These are phyloP conservation scores for Aspergillus japonicus DNA, from an alignment of 2,329 filamentous ascomycete species.

Conservation along the genomic window DNA sequence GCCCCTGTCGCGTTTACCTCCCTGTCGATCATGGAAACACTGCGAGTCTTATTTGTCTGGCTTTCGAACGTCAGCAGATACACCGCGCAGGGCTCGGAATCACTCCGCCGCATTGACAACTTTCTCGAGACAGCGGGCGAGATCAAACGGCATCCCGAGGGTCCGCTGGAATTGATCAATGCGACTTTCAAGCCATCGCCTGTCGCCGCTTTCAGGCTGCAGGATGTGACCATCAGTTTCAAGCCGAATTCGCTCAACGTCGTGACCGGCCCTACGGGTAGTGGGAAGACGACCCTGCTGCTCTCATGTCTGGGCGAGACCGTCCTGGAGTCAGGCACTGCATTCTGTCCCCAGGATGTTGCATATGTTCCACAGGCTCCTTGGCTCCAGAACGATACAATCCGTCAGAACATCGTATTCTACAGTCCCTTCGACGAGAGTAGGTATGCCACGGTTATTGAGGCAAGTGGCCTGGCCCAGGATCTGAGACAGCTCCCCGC, in stretches of 20 bases:
- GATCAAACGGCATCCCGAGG: slow-evolving; percentile 49
- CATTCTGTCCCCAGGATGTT: slow-evolving; percentile 52
- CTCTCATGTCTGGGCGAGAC: slow-evolving; percentile 28
- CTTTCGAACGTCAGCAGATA: slow-evolving; percentile 47
- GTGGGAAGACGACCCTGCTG: slow-evolving; percentile 58
- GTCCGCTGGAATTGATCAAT: slow-evolving; percentile 48
- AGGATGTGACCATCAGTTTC: slow-evolving; percentile 47
- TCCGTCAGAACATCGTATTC: slow-evolving; percentile 65
- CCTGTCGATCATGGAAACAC: slow-evolving; percentile 53
- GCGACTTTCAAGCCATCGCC: slow-evolving; percentile 54
- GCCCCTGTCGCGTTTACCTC: slow-evolving; percentile 61
- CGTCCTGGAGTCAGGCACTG: slow-evolving; percentile 23
- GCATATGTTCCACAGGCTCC: slow-evolving; percentile 61
- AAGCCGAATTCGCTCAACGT: slow-evolving; percentile 56
- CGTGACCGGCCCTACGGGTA: slow-evolving; percentile 55
- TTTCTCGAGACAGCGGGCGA: slow-evolving; percentile 56
- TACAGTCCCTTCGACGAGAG: slow-evolving; percentile 55
- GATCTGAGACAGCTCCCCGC: slow-evolving; percentile 58
- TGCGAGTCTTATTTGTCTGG: slow-evolving; percentile 55
- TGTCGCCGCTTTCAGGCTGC: slow-evolving; percentile 52
- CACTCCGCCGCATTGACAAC: slow-evolving; percentile 54
- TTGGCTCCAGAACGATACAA: slow-evolving; percentile 66
- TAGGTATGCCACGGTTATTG: slow-evolving; percentile 60
- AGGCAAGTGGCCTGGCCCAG: slow-evolving; percentile 58
- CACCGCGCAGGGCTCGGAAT: slow-evolving; percentile 47